A percentile compares a stretch with the other conserved stretches of the same genome.
phyloP scores from a whole-genome alignment of 345 rosid genomes.

The thale cress (Arabidopsis thaliana) region DNA sequence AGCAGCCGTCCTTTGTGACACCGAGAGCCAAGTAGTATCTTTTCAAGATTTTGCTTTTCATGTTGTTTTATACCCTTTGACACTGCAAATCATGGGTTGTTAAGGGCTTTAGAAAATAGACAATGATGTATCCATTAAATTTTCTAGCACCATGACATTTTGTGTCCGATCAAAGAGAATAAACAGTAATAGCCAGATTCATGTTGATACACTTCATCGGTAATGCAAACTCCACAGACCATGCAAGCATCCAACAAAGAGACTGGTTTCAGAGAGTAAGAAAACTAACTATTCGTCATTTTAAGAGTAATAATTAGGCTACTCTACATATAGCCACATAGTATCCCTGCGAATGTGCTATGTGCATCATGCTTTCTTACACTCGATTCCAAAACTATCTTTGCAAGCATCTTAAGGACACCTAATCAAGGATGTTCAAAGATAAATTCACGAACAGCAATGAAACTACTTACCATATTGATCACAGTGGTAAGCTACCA shows the following conservation, averaged over 20 bases:
- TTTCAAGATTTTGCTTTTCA: constrained; percentile 66
- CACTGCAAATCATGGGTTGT: constrained; percentile 51
- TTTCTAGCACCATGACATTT: background rate
- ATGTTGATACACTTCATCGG: background rate
- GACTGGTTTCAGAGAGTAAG: background rate
- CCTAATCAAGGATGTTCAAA: background rate
- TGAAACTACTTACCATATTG: constrained; percentile 61
- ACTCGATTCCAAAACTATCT: background rate
- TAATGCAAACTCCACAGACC: background rate
- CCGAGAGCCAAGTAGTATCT: constrained; percentile 68
- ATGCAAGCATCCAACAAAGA: background rate
- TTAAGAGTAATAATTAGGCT: background rate
- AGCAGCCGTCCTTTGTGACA: constrained; percentile 95
- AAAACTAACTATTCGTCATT: background rate
- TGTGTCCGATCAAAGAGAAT: background rate
- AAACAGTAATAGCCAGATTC: background rate
- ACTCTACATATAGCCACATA: constrained; percentile 1
- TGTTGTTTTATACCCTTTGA: constrained; percentile 55
- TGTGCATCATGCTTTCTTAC: background rate
- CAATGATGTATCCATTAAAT: background rate
- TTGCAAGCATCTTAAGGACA: background rate
- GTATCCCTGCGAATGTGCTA: too few relatives aligned
- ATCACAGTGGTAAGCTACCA: constrained; percentile 92
- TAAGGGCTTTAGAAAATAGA: constrained; percentile 1
- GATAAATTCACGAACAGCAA: background rate